Base-by-base conservation (phyloP, 176 grass and related monocot genomes). In the Lolium rigidum region DNA sequence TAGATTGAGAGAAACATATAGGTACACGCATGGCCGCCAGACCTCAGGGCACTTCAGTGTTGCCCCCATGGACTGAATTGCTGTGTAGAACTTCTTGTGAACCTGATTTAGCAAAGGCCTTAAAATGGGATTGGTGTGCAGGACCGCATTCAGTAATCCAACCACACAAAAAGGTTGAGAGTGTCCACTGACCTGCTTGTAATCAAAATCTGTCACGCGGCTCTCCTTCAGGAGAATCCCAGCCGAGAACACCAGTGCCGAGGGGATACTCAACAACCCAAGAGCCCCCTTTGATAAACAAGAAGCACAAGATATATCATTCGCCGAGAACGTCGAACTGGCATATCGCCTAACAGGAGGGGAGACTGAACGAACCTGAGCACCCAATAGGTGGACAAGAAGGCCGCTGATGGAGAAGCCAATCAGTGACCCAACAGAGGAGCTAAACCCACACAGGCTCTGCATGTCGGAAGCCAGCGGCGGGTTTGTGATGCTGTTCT, bases 351-450 rank as follows among this genome's bases (percentile, higher is more conserved):
- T 77, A 56, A 50, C 85, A 14, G 38, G 79, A 51, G 38, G 80
- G 78, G 52, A 28, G 72, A 4, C n/a, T 50, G 39, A 62, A 95
- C 86, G 49, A 61, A 95, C 91, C 90, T 94, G 86, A 21, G 93
- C 88, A 25, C 93, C 91, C 75, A 98, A 88, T 51, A 81, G 77
- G 64, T 95, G 91, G 56, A 98, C 86, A 90, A 98, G 93, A 85
- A 98, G 26, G 41, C 93, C 96, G 24, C 96, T 95, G 2, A 98
- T 78, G 63, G 91, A 92, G 86, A 89, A 98, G 38, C 96, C 96
- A 4, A 95, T 16, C 84, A 98, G 71, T 44, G 91, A 78, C 8
- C 96, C 96, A 26, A 98, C 48, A 3, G 96, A 98, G 50, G 88
- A 90, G 85, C 91, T 90, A 17, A 94, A 88, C 66, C 88, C 92